A percentile compares a stretch with the other conserved stretches of the same genome.
Conservation (phyloP, 805 yeast species). For the Blastobotrys robertii region DNA sequence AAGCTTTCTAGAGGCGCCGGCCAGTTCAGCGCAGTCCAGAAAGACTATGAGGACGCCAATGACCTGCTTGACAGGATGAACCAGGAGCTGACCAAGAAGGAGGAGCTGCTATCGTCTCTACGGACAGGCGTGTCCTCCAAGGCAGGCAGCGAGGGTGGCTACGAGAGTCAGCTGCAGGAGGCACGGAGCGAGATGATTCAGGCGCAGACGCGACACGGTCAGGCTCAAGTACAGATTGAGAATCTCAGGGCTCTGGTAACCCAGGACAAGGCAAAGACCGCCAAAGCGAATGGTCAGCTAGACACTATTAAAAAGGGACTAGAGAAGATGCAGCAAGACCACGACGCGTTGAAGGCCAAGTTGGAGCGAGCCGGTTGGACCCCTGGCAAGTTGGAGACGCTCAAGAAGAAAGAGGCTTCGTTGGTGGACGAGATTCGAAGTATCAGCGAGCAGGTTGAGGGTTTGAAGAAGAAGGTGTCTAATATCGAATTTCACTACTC, state of each 20-base stretch:
- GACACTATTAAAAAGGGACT: slow-evolving; percentile 28
- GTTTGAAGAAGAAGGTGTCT: slow-evolving; percentile 52
- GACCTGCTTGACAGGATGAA: slow-evolving; percentile 37
- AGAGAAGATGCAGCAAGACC: slow-evolving; percentile 32
- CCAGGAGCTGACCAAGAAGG: slow-evolving; percentile 45
- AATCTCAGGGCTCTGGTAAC: slow-evolving; percentile 50
- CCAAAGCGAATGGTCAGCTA: slow-evolving; percentile 39
- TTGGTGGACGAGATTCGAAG: slow-evolving; percentile 37
- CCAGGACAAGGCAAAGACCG: slow-evolving; percentile 25
- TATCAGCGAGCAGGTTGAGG: slow-evolving; percentile 40
- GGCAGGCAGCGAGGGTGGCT: slow-evolving; percentile 71
- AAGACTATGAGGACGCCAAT: slow-evolving; percentile 37
- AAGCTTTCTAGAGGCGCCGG: slow-evolving; percentile 23
- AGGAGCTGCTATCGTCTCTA: slow-evolving; percentile 70
- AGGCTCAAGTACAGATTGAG: slow-evolving; percentile 46
- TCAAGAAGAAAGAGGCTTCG: slow-evolving; percentile 17
- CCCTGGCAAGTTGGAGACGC: slow-evolving; percentile 16
- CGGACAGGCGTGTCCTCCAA: slow-evolving; percentile 84
- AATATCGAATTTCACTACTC: slow-evolving; percentile 68
- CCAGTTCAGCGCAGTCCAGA: slow-evolving; percentile 34
- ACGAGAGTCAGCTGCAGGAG: slow-evolving; percentile 56
- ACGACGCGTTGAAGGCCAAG: slow-evolving; percentile 32
- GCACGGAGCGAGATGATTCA: slow-evolving; percentile 48
- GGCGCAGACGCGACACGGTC: slow-evolving; percentile 46
- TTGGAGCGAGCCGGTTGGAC: slow-evolving; percentile 41